Percentiles rank a stretch among this genome's conserved stretches.
phyloP scores from a whole-genome alignment of 192 early-diverging fungal species.

The Cetraspora pellucida region DNA sequence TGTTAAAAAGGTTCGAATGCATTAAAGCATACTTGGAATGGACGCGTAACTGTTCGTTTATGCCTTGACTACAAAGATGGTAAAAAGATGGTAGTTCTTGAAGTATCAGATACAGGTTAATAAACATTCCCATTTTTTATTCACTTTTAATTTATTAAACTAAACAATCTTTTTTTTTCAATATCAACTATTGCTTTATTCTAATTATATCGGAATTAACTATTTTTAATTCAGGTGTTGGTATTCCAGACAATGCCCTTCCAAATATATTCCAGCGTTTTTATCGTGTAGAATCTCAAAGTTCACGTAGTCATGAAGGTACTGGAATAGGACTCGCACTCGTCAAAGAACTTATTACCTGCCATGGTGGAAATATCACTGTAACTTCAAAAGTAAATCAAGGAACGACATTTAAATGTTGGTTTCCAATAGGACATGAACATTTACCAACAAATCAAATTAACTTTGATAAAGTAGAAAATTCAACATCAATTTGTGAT shows the following conservation, averaged over 20 bases:
- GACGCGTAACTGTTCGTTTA: too few relatives aligned
- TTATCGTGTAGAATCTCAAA: too few relatives aligned
- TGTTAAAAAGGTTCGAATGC: slow-evolving; percentile 43
- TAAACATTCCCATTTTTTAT: slow-evolving; percentile 46
- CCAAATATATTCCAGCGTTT: too few relatives aligned
- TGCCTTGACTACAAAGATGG: slow-evolving; percentile 45
- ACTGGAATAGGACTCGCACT: too few relatives aligned
- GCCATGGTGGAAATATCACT: slow-evolving; percentile 53
- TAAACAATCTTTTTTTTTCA: too few relatives aligned
- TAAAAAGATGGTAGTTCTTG: slow-evolving; percentile 40
- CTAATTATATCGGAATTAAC: slow-evolving; percentile 57
- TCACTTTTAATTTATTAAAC: too few relatives aligned
- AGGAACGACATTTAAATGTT: too few relatives aligned
- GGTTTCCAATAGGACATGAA: too few relatives aligned
- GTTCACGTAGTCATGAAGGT: too few relatives aligned
- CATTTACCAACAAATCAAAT: too few relatives aligned
- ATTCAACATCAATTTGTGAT: too few relatives aligned
- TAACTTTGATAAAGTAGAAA: slow-evolving; percentile 38
- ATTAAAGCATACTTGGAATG: slow-evolving; percentile 55
- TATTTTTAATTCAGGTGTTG: slow-evolving; percentile 58
- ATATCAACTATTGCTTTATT: slow-evolving; percentile 60
- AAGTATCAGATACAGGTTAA: slow-evolving; percentile 42
- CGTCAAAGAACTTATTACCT: slow-evolving; percentile 42
- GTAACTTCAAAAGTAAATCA: slow-evolving; percentile 45
- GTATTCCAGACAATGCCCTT: slow-evolving; percentile 60